These are phyloP conservation scores for Skeletonema costatum DNA, from an alignment of 108 stramenopile genomes.

Conservation along the genomic window DNA sequence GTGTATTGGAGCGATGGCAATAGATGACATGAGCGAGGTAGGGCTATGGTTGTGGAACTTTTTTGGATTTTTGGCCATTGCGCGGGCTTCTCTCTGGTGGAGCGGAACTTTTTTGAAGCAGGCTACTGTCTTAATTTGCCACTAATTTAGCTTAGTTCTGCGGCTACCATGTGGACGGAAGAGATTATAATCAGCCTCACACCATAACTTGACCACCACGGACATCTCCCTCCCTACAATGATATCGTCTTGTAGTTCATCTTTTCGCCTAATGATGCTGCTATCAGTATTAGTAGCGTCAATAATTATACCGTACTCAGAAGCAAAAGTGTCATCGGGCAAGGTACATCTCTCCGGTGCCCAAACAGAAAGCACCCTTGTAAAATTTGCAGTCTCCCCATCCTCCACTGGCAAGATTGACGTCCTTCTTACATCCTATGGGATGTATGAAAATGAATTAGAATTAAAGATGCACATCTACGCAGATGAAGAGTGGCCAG, in stretches of 20 bases:
- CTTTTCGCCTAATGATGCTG: neutral
- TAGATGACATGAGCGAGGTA: too few species aligned
- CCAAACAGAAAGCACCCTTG: constrained; percentile 66
- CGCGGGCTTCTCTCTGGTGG: too few species aligned
- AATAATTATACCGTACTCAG: neutral
- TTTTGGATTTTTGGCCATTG: too few species aligned
- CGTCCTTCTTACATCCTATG: constrained; percentile 34
- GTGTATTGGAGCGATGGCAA: too few species aligned
- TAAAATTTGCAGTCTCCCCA: constrained; percentile 70
- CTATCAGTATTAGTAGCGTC: neutral
- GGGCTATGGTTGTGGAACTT: too few species aligned
- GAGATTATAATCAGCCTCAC: too few species aligned
- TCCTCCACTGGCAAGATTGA: constrained; percentile 31
- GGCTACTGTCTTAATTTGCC: too few species aligned
- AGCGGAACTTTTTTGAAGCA: too few species aligned
- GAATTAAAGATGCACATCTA: constrained; percentile 55
- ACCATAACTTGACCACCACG: too few species aligned
- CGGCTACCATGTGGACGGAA: too few species aligned
- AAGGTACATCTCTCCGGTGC: constrained; percentile 61
- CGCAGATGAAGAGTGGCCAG: constrained; percentile 70
- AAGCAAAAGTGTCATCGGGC: constrained; percentile 41
- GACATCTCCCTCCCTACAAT: neutral
- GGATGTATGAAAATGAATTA: constrained; percentile 65
- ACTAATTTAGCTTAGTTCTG: too few species aligned
- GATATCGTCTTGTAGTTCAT: neutral